These are phyloP conservation scores for Aschersonia sp. DNA, from an alignment of 2,329 filamentous ascomycete genomes.

Conservation along the genomic window DNA sequence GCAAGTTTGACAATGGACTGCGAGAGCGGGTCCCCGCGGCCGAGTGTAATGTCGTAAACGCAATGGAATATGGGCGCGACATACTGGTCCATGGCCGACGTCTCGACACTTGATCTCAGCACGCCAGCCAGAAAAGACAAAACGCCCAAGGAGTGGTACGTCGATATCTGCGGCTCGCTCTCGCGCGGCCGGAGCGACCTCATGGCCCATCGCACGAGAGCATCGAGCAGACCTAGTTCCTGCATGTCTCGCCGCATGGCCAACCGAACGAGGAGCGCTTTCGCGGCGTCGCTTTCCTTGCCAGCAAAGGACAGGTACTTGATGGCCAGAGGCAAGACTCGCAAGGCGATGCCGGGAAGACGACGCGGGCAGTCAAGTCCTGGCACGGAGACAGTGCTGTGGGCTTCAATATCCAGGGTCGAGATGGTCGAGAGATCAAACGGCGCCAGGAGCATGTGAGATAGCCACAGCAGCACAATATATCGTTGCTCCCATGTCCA, in stretches of 20 bases:
- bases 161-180: conserved; percentile 26
- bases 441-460: conserved; percentile 68
- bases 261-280: conserved; percentile 64
- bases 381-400: conserved; percentile 24
- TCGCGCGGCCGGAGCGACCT: conserved; percentile 35
- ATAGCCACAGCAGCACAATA: conserved; percentile 75
- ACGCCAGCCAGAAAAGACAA: conserved; percentile 70
- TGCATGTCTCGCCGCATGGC: conserved; percentile 85
- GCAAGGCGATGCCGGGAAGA: conserved; percentile 55
- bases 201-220: conserved; percentile 59
- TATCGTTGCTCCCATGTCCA: conserved; percentile 84
- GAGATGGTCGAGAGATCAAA: conserved; percentile 88
- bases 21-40: conserved; percentile 28
- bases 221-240: conserved; percentile 51
- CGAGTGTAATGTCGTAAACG: conserved; percentile 43
- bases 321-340: conserved; percentile 57
- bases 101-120: conserved; percentile 53
- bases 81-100: conserved; percentile 57
- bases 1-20: conserved; percentile 54
- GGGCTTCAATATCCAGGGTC: conserved; percentile 34
- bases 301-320: conserved; percentile 61
- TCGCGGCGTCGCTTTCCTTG: conserved; percentile 85
- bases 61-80: conserved; percentile 51
- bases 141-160: conserved; percentile 66
- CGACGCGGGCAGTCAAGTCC: conserved; percentile 41